Conservation (phyloP, 2,329 filamentous ascomycete species). For the Gyromitra esculenta region DNA sequence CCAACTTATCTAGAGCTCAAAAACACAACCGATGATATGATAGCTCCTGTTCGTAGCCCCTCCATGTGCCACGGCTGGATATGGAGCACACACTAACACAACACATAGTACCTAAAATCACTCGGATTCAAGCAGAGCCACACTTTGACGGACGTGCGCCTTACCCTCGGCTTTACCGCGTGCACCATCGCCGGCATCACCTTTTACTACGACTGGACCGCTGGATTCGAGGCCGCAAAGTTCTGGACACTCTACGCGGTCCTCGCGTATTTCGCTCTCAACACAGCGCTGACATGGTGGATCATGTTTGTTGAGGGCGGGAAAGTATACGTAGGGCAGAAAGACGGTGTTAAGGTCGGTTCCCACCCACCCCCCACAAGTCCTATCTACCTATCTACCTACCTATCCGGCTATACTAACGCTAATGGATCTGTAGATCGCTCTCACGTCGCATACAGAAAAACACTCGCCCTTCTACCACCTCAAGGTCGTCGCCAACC, state of each 20-base stretch:
- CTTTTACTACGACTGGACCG: constrained; percentile 89
- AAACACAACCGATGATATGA: constrained; percentile 93
- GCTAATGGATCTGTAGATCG: constrained; percentile 67
- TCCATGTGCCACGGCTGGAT: neutral
- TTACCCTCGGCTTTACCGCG: constrained; percentile 82
- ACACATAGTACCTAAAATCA: constrained; percentile 79
- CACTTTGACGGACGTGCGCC: constrained; percentile 80
- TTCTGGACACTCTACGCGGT: constrained; percentile 83
- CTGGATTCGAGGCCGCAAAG: constrained; percentile 86
- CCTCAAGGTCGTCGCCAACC: constrained; percentile 71
- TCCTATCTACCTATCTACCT: neutral
- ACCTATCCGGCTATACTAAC: constrained; percentile 7
- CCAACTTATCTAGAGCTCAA: constrained; percentile 76
- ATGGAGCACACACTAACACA: neutral
- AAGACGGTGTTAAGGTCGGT: constrained; percentile 72
- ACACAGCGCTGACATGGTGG: constrained; percentile 82
- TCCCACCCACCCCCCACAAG: neutral
- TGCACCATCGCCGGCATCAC: constrained; percentile 82
- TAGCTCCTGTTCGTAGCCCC: constrained; percentile 65
- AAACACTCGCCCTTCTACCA: constrained; percentile 86
- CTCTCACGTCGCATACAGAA: constrained; percentile 75
- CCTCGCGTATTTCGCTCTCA: constrained; percentile 79
- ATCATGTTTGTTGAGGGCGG: constrained; percentile 83
- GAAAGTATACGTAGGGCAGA: constrained; percentile 79
- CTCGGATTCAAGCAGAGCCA: constrained; percentile 87